These are phyloP conservation scores for Vitis vinifera DNA, from an alignment of 164 flowering plant genomes.

Conservation along the genomic window ASM3070453v1 NC_081811.1:18781501-18782000, in stretches of 20 bases:
- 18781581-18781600: not conserved
- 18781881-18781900: not conserved
- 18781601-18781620: not conserved
- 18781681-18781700: not conserved
- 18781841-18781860: not conserved
- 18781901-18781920: not conserved
- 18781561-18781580: not conserved
- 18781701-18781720: not conserved
- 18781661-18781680: not conserved
- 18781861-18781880: conserved; percentile 1
- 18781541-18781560: not conserved
- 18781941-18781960: not conserved
- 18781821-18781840: conserved; percentile 3
- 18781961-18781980: not conserved
- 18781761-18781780: not conserved
- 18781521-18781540: conserved; percentile 4
- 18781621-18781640: not conserved
- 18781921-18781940: not conserved
- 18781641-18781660: not conserved
- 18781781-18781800: not conserved
- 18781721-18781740: not conserved
- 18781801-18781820: not conserved
- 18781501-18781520: not conserved
- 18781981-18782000: not conserved
- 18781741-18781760: not conserved